A percentile compares a stretch with the other conserved stretches of the same genome.
These are phyloP conservation scores for Pleurotus salmoneostramineus DNA, from an alignment of 768 basidiomycete genomes.

Conservation along the genomic window DNA sequence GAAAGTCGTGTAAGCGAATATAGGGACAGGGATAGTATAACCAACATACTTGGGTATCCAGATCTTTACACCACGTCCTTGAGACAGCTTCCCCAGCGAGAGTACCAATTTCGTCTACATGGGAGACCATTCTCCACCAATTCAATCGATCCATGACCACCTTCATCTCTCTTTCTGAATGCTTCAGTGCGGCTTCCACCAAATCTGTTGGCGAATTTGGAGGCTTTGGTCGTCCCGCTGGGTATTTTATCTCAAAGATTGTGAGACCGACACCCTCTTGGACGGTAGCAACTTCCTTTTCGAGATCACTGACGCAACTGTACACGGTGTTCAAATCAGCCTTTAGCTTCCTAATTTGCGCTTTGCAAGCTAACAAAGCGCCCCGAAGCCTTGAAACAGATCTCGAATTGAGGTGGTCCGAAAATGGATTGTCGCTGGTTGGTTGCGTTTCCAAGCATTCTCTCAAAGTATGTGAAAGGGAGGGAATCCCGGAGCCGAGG, in stretches of 20 bases:
- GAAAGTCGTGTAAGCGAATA: neutral
- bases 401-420: constrained; percentile 27
- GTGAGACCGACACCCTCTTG: constrained; percentile 29
- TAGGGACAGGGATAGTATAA: neutral
- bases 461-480: constrained; percentile 37
- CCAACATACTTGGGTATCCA: constrained; percentile 45
- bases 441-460: constrained; percentile 11
- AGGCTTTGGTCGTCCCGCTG: constrained; percentile 6
- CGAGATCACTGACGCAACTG: constrained; percentile 31
- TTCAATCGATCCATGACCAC: constrained; percentile 36
- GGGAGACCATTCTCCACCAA: constrained; percentile 43
- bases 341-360: constrained; percentile 24
- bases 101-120: constrained; percentile 41
- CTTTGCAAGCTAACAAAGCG: constrained; percentile 32
- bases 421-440: constrained; percentile 10
- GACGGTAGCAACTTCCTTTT: constrained; percentile 33
- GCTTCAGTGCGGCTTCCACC: constrained; percentile 31
- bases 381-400: constrained; percentile 34
- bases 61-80: constrained; percentile 37
- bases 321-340: constrained; percentile 30
- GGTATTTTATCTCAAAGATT: constrained; percentile 27
- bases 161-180: constrained; percentile 33
- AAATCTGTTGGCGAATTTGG: constrained; percentile 17
- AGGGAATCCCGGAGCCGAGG: constrained; percentile 53
- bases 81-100: constrained; percentile 32